Base-by-base conservation (phyloP, 208 protist genomes). In the Leishmania aethiopica region DNA sequence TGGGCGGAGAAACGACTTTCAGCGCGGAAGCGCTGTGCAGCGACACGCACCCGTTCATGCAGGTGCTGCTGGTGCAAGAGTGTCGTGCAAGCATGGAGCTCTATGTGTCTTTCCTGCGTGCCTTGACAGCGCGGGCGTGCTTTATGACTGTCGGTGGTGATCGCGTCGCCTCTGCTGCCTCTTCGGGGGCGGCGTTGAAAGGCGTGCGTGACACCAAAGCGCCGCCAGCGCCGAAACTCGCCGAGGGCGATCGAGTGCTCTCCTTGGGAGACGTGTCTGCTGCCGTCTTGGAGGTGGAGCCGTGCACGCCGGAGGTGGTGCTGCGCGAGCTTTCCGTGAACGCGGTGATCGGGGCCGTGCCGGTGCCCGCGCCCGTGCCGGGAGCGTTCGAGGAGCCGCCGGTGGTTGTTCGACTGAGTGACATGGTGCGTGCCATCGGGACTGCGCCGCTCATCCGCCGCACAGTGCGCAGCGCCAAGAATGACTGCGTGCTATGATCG, bases 51-150 rank as follows among this genome's bases (percentile, higher is more conserved):
- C 87, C 84, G 6, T 97, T 97, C 78, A 92, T 95, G 86, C 80
- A 84, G 35, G 91, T 91, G 49, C 84, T 97, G 42, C 90, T 96
- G n/a, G 86, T 90, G 64, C 92, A 96, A 78, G 91, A 94, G 73
- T 96, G 91, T 80, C 78, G 77, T 17, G 84, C 81, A 35, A 81
- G 84, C 60, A 89, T 91, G 78, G 69, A 86, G 22, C 85, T 96
- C 76, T 97, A 96, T 81, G 59, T 85, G 15, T 42, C 70, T 10
- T 69, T 97, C n/a, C 22, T 97, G 5, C 78, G 82, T 28, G 85
- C 87, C 4, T 81, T 96, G n/a, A 92, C 85, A 2, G 84, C 77
- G 71, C 81, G 85, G 42, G 53, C 88, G 49, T 64, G 81, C 40
- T 73, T 35, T 79, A 5, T 84, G 73, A 32, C 49, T 60, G 2